phyloP scores from a whole-genome alignment of 345 rosid genomes.

The Euclidium syriacum region DNA sequence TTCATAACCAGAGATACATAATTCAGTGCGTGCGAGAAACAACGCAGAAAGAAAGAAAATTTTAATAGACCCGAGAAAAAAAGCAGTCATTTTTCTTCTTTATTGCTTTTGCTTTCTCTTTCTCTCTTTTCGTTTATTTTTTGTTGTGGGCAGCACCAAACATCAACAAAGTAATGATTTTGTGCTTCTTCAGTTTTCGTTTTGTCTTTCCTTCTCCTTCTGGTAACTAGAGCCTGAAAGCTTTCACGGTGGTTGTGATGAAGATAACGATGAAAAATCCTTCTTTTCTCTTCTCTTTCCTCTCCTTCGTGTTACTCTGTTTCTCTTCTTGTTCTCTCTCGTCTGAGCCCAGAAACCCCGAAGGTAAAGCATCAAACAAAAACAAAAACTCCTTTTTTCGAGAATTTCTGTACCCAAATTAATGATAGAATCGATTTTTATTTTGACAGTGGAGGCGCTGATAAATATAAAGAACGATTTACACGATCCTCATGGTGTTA shows the following conservation, averaged over 20 bases:
- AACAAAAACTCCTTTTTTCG: neutral
- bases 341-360: constrained; percentile 78
- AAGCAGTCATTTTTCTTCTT: neutral
- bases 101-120: constrained; percentile 18
- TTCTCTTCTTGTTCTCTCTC: constrained; percentile 34
- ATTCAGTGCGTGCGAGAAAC: constrained; percentile 11
- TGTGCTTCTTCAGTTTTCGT: constrained; percentile 1
- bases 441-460: constrained; percentile 70
- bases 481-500: constrained; percentile 77
- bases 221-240: constrained; percentile 3
- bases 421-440: neutral
- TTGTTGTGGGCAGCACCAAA: constrained; percentile 25
- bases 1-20: constrained; percentile 10
- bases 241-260: constrained; percentile 37
- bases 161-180: constrained; percentile 33
- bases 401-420: neutral
- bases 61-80: constrained; percentile 14
- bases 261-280: constrained; percentile 10
- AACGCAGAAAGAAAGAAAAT: neutral
- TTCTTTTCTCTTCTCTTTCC: constrained; percentile 19
- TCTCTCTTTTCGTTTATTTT: neutral
- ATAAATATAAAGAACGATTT: constrained; percentile 50
- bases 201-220: constrained; percentile 1
- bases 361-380: constrained; percentile 43
- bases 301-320: constrained; percentile 28